Conservation (phyloP, 495 filamentous ascomycete genomes). For the Cladorrhinum samala region DNA sequence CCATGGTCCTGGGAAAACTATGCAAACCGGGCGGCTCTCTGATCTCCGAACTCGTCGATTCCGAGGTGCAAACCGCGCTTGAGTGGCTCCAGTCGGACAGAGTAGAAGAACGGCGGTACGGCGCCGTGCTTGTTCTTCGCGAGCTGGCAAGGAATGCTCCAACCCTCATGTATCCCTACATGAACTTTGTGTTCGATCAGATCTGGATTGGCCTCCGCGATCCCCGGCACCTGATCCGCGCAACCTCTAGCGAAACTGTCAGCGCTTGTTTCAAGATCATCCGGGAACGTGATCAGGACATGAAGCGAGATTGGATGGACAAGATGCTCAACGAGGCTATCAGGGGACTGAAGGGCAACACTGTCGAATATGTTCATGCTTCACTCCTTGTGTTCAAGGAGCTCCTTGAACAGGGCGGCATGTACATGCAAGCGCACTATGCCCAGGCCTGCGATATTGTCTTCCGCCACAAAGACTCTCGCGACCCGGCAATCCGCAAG, state of each 20-base stretch:
- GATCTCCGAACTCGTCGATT: slow-evolving; percentile 92
- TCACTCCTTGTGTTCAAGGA: slow-evolving; percentile 88
- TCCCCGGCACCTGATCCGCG: slow-evolving; percentile 80
- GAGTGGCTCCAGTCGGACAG: slow-evolving; percentile 96
- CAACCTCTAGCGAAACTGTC: slow-evolving; percentile 83
- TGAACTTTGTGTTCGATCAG: slow-evolving; percentile 82
- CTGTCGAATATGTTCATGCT: slow-evolving; percentile 81
- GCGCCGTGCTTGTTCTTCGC: slow-evolving; percentile 80
- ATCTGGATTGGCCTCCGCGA: slow-evolving; percentile 94
- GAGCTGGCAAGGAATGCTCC: slow-evolving; percentile 88
- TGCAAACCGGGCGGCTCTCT: slow-evolving; percentile 89
- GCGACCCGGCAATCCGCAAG: slow-evolving; percentile 76
- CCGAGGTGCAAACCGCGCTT: slow-evolving; percentile 87
- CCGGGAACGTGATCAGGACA: slow-evolving; percentile 74
- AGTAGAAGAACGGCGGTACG: slow-evolving; percentile 84
- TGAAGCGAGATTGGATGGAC: slow-evolving; percentile 78
- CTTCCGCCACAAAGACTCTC: slow-evolving; percentile 81
- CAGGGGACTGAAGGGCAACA: slow-evolving; percentile 67
- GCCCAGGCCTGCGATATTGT: slow-evolving; percentile 86
- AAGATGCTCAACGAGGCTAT: slow-evolving; percentile 80
- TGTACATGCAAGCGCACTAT: slow-evolving; percentile 96
- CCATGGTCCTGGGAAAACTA: slow-evolving; percentile 78
- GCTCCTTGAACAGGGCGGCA: slow-evolving; percentile 83
- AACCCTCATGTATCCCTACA: slow-evolving; percentile 87
- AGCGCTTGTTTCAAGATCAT: slow-evolving; percentile 93